A percentile compares a stretch with the other conserved stretches of the same genome.
These are phyloP conservation scores for Corynascus novoguineensis DNA, from an alignment of 495 filamentous ascomycete species.

Conservation along the genomic window DNA sequence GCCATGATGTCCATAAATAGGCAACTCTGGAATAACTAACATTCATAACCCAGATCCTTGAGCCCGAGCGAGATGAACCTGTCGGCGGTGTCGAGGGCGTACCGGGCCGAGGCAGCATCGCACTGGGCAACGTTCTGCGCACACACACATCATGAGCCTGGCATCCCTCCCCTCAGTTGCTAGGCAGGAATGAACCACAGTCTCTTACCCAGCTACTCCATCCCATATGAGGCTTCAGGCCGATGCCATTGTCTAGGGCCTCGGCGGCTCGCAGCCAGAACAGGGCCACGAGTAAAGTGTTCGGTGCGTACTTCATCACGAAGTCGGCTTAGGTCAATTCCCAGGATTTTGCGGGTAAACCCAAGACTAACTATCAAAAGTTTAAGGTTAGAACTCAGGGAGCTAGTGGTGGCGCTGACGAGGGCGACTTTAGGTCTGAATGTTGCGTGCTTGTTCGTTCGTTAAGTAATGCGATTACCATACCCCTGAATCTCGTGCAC, in stretches of 20 bases:
- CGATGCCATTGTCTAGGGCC: conserved; percentile 12
- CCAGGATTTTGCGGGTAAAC: too few relatives aligned
- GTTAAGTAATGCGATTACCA: too few relatives aligned
- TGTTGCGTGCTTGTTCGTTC: too few relatives aligned
- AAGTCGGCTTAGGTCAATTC: background rate
- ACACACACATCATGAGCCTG: too few relatives aligned
- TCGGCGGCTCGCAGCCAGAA: background rate
- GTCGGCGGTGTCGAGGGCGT: conserved; percentile 21
- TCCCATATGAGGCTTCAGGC: conserved; percentile 20
- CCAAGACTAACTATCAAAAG: too few relatives aligned
- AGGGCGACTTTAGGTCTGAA: too few relatives aligned
- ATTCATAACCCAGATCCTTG: conserved; percentile 61
- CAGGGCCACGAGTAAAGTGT: background rate
- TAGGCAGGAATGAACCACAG: too few relatives aligned
- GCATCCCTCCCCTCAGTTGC: too few relatives aligned
- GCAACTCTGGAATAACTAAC: background rate
- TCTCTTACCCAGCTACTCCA: conserved; percentile 24
- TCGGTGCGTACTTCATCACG: background rate
- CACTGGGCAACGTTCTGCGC: conserved; percentile 26
- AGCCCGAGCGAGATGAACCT: conserved; percentile 32
- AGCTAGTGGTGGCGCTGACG: too few relatives aligned
- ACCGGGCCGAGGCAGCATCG: conserved; percentile 19
- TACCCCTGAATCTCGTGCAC: too few relatives aligned
- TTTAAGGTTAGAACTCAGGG: too few relatives aligned
- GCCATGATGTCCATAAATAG: background rate